phyloP scores from a whole-genome alignment of 345 rosid species.

The Arabidopsis suecica region DNA sequence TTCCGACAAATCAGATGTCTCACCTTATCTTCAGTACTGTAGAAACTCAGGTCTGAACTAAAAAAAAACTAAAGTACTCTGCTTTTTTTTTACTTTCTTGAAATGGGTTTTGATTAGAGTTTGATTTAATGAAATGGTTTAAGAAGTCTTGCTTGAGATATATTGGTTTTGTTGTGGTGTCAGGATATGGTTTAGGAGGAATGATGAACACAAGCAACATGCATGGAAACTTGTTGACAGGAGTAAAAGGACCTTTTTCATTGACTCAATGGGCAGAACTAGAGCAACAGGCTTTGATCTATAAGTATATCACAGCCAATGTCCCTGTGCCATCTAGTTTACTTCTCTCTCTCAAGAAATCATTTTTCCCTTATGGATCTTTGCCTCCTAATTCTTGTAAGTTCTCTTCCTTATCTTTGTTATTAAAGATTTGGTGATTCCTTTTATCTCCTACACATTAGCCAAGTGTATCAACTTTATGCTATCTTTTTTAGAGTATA shows the following conservation, averaged over 20 bases:
- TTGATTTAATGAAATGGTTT: conserved; percentile 23
- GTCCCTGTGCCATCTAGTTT: conserved; percentile 79
- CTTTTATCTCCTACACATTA: background rate
- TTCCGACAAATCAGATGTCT: conserved; percentile 52
- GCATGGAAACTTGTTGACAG: conserved; percentile 57
- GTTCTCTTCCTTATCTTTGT: conserved; percentile 23
- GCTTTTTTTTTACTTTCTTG: conserved; percentile 17
- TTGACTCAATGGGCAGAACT: conserved; percentile 90
- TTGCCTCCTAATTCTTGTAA: conserved; percentile 59
- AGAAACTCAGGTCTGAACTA: conserved; percentile 55
- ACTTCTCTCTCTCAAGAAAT: conserved; percentile 78
- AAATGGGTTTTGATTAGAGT: conserved; percentile 15
- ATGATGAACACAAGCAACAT: conserved; percentile 55
- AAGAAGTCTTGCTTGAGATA: background rate
- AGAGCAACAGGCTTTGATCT: conserved; percentile 95
- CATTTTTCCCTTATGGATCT: conserved; percentile 62
- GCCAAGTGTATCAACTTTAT: conserved; percentile 23
- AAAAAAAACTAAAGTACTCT: background rate
- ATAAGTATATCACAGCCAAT: conserved; percentile 76
- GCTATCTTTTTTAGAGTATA: background rate
- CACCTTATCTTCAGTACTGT: conserved; percentile 46
- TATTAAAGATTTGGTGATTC: background rate
- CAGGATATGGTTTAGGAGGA: conserved; percentile 58
- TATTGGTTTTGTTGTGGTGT: conserved; percentile 2
- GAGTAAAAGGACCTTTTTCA: conserved; percentile 67